Percentiles rank a stretch among this genome's conserved stretches.
Conservation (phyloP, 1,139 yeast genomes). For the Eremothecium cymbalariae region DNA sequence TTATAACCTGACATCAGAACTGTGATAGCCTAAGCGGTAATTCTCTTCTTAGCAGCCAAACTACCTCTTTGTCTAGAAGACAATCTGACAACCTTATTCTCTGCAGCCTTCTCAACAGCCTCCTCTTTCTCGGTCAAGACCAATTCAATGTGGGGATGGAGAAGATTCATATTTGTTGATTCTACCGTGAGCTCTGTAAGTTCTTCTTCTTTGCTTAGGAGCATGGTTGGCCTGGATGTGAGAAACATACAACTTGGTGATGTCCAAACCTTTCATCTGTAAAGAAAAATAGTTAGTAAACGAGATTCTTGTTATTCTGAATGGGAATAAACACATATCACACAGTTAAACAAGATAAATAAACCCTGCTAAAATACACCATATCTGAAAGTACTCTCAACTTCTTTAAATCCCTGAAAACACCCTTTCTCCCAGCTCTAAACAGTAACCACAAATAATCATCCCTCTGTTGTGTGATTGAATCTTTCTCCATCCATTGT, state of each 20-base stretch:
- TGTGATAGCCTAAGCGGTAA: constrained; percentile 40
- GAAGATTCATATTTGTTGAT: constrained; percentile 97
- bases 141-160: constrained; percentile 98
- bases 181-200: constrained; percentile 99
- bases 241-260: constrained; percentile 84
- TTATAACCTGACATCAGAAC: too few species aligned
- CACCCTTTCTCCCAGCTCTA: too few species aligned
- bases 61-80: constrained; percentile 90
- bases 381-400: too few species aligned
- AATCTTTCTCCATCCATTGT: too few species aligned
- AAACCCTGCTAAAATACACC: too few species aligned
- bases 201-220: constrained; percentile 99
- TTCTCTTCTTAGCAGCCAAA: constrained; percentile 75
- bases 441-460: too few species aligned
- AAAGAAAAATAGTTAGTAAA: constrained; percentile 14
- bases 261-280: constrained; percentile 91
- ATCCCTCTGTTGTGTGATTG: too few species aligned
- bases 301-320: not conserved
- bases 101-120: constrained; percentile 88
- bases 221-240: constrained; percentile 99
- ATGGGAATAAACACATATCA: not conserved
- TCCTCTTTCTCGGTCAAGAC: constrained; percentile 93
- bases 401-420: too few species aligned
- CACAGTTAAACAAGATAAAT: too few species aligned
- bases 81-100: constrained; percentile 65